Percentiles rank a stretch among this genome's conserved stretches.
Evolutionary conservation across 495 filamentous ascomycete genomes (phyloP).

Genomic region (Eremomyces bilateralis): DNA sequence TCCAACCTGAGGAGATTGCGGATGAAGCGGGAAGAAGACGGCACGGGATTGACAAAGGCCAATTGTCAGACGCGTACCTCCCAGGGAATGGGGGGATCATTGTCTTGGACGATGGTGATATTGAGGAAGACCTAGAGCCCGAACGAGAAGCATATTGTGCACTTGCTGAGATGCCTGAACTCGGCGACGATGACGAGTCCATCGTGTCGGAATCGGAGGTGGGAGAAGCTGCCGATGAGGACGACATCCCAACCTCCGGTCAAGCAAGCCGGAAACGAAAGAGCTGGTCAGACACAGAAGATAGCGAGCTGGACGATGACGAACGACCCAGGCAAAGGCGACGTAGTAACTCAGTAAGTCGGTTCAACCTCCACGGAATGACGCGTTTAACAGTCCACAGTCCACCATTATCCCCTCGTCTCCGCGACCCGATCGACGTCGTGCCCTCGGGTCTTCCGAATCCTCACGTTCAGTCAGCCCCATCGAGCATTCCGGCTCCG

Average conservation of each 20-base stretch:
- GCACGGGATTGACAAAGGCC: constrained; percentile 36
- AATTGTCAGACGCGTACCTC: constrained; percentile 44
- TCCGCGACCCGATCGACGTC: constrained; percentile 18
- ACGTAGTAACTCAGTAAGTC: constrained; percentile 65
- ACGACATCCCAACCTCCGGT: constrained; percentile 8
- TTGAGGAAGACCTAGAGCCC: constrained; percentile 56
- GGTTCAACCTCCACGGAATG: background rate
- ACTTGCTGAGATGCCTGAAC: constrained; percentile 70
- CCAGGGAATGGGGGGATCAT: constrained; percentile 67
- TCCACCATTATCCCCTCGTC: constrained; percentile 1
- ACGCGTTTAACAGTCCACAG: background rate
- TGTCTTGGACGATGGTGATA: constrained; percentile 91
- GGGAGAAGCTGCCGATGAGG: constrained; percentile 11
- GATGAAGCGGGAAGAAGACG: constrained; percentile 28
- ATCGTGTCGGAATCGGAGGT: constrained; percentile 21
- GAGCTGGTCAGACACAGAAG: constrained; percentile 55
- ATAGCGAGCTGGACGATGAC: constrained; percentile 43
- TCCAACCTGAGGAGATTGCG: constrained; percentile 14
- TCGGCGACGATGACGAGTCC: constrained; percentile 42
- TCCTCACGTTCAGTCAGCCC: too few relatives aligned
- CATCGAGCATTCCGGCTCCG: constrained; percentile 17
- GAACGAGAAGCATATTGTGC: constrained; percentile 68
- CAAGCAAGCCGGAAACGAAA: constrained; percentile 47
- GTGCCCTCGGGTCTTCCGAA: too few relatives aligned
- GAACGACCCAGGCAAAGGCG: constrained; percentile 54